These are phyloP conservation scores for Tremellales sp. DNA, from an alignment of 1,284 basidiomycete species.

Conservation along the genomic window DNA sequence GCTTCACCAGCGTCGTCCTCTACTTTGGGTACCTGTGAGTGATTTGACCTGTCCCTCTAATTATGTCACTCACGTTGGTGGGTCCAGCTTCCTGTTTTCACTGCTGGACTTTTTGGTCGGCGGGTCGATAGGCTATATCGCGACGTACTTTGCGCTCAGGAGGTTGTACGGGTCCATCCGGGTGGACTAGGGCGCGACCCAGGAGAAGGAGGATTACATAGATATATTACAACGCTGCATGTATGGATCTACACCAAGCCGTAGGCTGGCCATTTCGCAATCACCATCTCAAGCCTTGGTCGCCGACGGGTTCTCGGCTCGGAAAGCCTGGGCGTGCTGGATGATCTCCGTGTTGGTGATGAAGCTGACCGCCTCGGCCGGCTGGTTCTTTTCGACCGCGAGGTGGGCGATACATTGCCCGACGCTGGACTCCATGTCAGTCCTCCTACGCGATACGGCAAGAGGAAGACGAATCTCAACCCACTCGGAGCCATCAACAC, in stretches of 20 bases:
- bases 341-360: constrained; percentile 29
- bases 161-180: constrained; percentile 67
- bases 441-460: neutral
- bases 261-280: too few species aligned
- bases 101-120: constrained; percentile 84
- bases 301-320: too few species aligned
- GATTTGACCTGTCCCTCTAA: neutral
- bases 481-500: constrained; percentile 29
- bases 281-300: too few species aligned
- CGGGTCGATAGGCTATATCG: constrained; percentile 79
- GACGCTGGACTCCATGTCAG: constrained; percentile 18
- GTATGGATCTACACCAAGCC: too few species aligned
- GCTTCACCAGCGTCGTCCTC: constrained; percentile 75
- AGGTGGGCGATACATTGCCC: constrained; percentile 41
- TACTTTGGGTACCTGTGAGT: constrained; percentile 82
- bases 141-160: constrained; percentile 80
- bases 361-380: constrained; percentile 20
- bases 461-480: neutral
- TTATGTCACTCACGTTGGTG: neutral
- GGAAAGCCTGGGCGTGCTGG: constrained; percentile 19
- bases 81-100: constrained; percentile 60
- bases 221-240: too few species aligned
- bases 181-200: constrained; percentile 45
- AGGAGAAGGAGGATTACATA: too few species aligned
- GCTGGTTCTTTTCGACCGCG: constrained; percentile 31